Evolutionary conservation across 805 yeast species (phyloP), one percentile per base, ranked within the genome.

Genomic region (Kodamaea hsintzibuensis): DNA sequence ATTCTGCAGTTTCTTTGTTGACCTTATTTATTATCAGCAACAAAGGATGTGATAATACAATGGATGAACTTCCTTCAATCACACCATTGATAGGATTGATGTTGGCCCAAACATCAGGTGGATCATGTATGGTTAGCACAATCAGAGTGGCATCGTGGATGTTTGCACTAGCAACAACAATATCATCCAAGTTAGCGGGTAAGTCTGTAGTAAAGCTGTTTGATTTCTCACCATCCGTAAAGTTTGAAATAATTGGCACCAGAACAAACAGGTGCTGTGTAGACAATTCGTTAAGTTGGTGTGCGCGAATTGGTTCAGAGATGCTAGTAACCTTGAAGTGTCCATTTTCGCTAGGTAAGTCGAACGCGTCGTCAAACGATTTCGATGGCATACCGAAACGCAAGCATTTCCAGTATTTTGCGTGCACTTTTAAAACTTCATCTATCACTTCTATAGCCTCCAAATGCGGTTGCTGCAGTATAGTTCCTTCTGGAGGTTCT

Each of bases 61-160:
- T 81, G 1, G 96, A 84, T 0, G 88, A 81, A 46, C 82, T 79
- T 13, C 91, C 77, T 58, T 89, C 90, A 38, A 93, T 81, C 49
- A 82, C 77, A 7, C 98, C 98, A 8, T 88, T 83, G 4, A 85
- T 69, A 0, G 96, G 89, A 66, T 91, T 91, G 40, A 86, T 74
- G 59, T 86, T 83, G 1, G 96, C 96, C 96, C 97, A 91, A 6
- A 95, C 80, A 55, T 91, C 92, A 6, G 97, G 89, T 2, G 98
- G 90, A 63, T 92, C 98, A 69, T 92, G 98, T 16, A 92, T 83
- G 6, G 89, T 67, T 7, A 93, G 73, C 8, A 91, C 72, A 5
- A 92, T 69, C 6, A 87, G 82, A n/a, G 82, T 80, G 39, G 85
- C 73, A 10, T 82, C 80, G 66, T 83, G 83, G 22, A 92, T 80